phyloP scores from a whole-genome alignment of 495 filamentous ascomycete genomes.

The Pseudoneurospora amorphoporcata region DNA sequence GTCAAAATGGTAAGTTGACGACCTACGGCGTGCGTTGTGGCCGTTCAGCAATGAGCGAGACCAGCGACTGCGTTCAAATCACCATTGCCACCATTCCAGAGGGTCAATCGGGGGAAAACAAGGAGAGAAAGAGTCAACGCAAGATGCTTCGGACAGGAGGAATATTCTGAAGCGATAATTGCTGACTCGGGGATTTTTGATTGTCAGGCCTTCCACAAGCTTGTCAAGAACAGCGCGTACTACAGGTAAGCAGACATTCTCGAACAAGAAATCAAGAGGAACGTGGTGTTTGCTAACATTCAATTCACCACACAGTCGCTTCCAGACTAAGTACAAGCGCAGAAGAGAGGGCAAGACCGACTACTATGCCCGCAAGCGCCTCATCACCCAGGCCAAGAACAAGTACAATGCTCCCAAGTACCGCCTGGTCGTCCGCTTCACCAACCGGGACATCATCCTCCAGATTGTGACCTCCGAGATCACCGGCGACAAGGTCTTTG shows the following conservation, averaged over 20 bases:
- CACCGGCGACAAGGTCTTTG: constrained; percentile 92
- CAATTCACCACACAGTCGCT: constrained; percentile 54
- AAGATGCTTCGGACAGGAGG: constrained; percentile 84
- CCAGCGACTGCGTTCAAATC: constrained; percentile 1
- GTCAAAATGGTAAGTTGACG: constrained; percentile 50
- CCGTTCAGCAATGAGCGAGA: background rate
- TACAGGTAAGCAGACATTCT: constrained; percentile 60
- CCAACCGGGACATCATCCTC: constrained; percentile 97
- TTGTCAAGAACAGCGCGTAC: constrained; percentile 93
- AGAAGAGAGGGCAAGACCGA: constrained; percentile 96
- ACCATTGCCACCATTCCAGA: background rate
- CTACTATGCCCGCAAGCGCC: constrained; percentile 98
- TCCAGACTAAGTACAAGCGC: constrained; percentile 99
- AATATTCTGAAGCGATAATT: constrained; percentile 91
- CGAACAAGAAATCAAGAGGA: background rate
- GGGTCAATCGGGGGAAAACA: background rate
- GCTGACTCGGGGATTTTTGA: constrained; percentile 70
- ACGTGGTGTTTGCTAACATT: constrained; percentile 5
- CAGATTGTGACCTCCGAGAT: constrained; percentile 97
- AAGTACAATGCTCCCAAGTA: constrained; percentile 99
- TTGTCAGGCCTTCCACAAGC: constrained; percentile 82
- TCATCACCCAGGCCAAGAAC: constrained; percentile 99
- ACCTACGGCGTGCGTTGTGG: background rate
- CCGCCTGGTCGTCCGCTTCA: constrained; percentile 99
- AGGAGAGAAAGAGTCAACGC: constrained; percentile 59